A percentile compares a stretch with the other conserved stretches of the same genome.
Conservation (phyloP, 305 asterid genomes). For the Salvia sclarea region DNA sequence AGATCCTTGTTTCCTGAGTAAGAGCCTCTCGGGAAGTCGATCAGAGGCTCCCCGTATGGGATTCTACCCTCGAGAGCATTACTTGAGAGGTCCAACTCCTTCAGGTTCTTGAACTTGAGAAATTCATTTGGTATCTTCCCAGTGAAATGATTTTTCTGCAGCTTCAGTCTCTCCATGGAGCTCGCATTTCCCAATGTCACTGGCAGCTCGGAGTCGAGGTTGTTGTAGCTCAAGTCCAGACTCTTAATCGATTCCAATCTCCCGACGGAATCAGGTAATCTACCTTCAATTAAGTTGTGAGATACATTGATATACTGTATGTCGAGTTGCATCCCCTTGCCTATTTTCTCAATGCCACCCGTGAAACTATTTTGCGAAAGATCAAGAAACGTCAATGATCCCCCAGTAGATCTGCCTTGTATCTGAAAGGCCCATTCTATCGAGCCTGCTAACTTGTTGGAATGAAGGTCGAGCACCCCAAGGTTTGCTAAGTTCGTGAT, state of each 20-base stretch:
- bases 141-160: slow-evolving; percentile 56
- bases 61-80: slow-evolving; percentile 57
- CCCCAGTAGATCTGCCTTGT: slow-evolving; percentile 31
- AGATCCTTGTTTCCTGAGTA: slow-evolving; percentile 57
- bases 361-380: slow-evolving; percentile 54
- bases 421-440: slow-evolving; percentile 39
- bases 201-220: slow-evolving; percentile 45
- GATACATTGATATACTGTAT: slow-evolving; percentile 48
- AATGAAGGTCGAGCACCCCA: slow-evolving; percentile 54
- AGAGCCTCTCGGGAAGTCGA: slow-evolving; percentile 46
- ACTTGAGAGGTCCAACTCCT: slow-evolving; percentile 57
- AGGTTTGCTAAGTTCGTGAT: slow-evolving; percentile 40
- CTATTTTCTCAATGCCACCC: slow-evolving; percentile 41
- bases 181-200: slow-evolving; percentile 42
- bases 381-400: slow-evolving; percentile 45
- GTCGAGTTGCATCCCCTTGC: slow-evolving; percentile 35
- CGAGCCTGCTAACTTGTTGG: slow-evolving; percentile 52
- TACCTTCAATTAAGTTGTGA: slow-evolving; percentile 41
- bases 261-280: slow-evolving; percentile 47
- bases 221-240: slow-evolving; percentile 64
- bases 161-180: slow-evolving; percentile 47
- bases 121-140: slow-evolving; percentile 58
- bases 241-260: slow-evolving; percentile 36
- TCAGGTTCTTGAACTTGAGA: slow-evolving; percentile 44
- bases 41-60: slow-evolving; percentile 56